Evolutionary conservation across 768 basidiomycete genomes (phyloP).

Genomic region (Russula foetens): DNA sequence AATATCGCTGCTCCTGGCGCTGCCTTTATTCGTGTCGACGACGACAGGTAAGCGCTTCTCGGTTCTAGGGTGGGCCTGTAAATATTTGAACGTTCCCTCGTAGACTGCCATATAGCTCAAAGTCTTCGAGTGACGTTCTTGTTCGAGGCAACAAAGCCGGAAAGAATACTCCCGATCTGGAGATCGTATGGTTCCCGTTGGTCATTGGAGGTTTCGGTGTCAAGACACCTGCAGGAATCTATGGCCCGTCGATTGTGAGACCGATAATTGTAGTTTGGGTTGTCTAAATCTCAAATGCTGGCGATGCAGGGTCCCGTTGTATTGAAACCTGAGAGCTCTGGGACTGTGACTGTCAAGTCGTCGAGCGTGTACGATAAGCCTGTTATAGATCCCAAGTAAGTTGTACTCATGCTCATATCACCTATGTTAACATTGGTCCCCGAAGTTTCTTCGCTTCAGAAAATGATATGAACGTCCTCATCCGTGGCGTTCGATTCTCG

Average conservation of each 20-base stretch:
- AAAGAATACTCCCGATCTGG: conserved; percentile 14
- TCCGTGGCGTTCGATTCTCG: conserved; percentile 14
- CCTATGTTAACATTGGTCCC: background rate
- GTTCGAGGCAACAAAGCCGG: conserved; percentile 6
- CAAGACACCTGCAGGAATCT: conserved; percentile 1
- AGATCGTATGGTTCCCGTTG: conserved; percentile 13
- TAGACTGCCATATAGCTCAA: conserved; percentile 9
- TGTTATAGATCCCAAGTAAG: conserved; percentile 16
- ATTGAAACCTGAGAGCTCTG: conserved; percentile 15
- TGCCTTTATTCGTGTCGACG: conserved; percentile 16
- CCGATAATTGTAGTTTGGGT: no score
- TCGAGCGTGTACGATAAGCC: conserved; percentile 13
- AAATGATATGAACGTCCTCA: conserved; percentile 14
- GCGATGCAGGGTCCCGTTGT: conserved; percentile 3
- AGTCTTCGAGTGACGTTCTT: conserved; percentile 1
- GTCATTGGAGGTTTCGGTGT: background rate
- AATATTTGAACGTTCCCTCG: no score
- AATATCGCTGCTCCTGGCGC: conserved; percentile 8
- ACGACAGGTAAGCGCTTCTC: conserved; percentile 4
- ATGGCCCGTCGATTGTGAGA: conserved; percentile 12
- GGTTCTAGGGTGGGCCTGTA: background rate
- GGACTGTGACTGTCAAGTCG: conserved; percentile 5
- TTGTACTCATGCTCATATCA: no score
- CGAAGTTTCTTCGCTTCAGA: conserved; percentile 16
- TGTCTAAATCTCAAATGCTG: background rate